These are phyloP conservation scores for Bisporella sp. DNA, from an alignment of 2,329 filamentous ascomycete species.

Conservation along the genomic window DNA sequence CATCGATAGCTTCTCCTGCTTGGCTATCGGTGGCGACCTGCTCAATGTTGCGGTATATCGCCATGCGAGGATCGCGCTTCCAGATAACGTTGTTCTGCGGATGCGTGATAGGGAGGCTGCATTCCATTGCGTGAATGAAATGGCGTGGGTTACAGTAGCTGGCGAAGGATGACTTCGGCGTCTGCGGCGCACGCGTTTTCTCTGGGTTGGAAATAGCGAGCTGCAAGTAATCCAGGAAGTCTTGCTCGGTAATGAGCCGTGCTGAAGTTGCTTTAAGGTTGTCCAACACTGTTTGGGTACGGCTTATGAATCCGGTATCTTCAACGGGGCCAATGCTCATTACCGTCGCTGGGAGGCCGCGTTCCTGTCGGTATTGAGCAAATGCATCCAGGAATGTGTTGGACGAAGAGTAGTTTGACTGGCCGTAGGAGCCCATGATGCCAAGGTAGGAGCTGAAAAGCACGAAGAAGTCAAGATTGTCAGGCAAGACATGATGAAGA, in stretches of 20 bases:
- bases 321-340: constrained; percentile 4
- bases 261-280: neutral
- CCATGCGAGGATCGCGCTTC: constrained; percentile 6
- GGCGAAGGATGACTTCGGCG: too few species aligned
- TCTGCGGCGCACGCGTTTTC: neutral
- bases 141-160: too few species aligned
- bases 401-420: constrained; percentile 14
- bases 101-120: neutral
- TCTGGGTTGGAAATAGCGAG: neutral
- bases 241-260: neutral
- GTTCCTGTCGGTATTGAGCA: neutral
- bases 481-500: neutral
- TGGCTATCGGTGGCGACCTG: too few species aligned
- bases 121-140: neutral
- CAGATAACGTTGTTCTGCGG: constrained; percentile 11
- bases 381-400: constrained; percentile 21
- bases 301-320: constrained; percentile 7
- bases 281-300: neutral
- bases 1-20: too few species aligned
- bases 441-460: constrained; percentile 29
- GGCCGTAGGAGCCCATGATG: constrained; percentile 5
- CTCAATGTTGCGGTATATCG: constrained; percentile 5
- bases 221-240: neutral
- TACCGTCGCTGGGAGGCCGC: neutral
- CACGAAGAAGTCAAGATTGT: constrained; percentile 7